Conservation (phyloP, 2,329 filamentous ascomycete species). For the Colletotrichum australisinense region DNA sequence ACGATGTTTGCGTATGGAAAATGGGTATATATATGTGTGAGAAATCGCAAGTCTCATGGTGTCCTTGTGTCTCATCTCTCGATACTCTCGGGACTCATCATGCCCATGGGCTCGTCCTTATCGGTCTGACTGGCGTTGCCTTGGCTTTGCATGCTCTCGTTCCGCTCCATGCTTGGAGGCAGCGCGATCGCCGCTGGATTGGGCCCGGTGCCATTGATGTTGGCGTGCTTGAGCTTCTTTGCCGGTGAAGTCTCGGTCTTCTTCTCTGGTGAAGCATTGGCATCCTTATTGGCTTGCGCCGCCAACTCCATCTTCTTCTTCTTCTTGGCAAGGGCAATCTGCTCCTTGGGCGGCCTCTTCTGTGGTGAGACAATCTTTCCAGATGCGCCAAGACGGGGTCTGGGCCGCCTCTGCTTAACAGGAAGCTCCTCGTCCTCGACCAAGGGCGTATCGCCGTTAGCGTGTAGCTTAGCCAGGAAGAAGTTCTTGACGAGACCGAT, state of each 20-base stretch:
- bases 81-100: constrained; percentile 89
- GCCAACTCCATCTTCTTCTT: constrained; percentile 78
- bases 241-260: constrained; percentile 52
- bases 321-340: constrained; percentile 86
- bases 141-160: constrained; percentile 68
- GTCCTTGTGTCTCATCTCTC: constrained; percentile 44
- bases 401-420: constrained; percentile 84
- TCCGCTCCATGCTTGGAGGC: constrained; percentile 66
- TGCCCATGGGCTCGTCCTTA: constrained; percentile 76
- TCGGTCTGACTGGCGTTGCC: constrained; percentile 73
- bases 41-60: background rate
- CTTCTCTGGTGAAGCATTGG: constrained; percentile 50
- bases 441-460: constrained; percentile 77
- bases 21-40: constrained; percentile 8
- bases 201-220: constrained; percentile 49
- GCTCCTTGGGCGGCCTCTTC: constrained; percentile 84
- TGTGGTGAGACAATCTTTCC: constrained; percentile 89
- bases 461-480: constrained; percentile 89
- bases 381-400: constrained; percentile 74
- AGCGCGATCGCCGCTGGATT: constrained; percentile 54
- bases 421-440: constrained; percentile 96
- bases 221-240: constrained; percentile 64
- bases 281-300: constrained; percentile 63
- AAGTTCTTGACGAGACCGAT: constrained; percentile 92
- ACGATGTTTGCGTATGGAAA: background rate